Conservation (phyloP, 768 basidiomycete genomes). For the Leccinum obscurum region DNA sequence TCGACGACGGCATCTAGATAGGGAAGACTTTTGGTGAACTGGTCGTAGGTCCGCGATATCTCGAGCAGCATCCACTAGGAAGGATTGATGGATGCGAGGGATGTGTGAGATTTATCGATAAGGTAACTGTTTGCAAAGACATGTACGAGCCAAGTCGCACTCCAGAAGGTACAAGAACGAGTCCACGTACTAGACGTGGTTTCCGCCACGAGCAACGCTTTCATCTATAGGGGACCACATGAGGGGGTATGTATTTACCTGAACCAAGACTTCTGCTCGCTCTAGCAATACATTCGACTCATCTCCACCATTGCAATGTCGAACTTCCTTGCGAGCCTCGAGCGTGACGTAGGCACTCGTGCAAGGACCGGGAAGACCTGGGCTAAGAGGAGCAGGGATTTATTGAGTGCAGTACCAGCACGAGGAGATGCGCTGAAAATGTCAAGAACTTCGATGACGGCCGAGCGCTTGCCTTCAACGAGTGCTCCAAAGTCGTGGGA, state of each 20-base stretch:
- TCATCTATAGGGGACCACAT: constrained; percentile 13
- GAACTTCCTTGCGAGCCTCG: constrained; percentile 32
- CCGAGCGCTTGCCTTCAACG: constrained; percentile 45
- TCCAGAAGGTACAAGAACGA: neutral
- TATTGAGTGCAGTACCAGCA: constrained; percentile 24
- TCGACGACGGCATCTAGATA: constrained; percentile 54
- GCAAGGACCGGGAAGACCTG: constrained; percentile 38
- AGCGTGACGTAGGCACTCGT: constrained; percentile 36
- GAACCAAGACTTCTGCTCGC: too few relatives aligned
- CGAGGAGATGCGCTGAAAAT: constrained; percentile 27
- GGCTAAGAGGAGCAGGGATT: constrained; percentile 37
- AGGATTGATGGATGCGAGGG: neutral
- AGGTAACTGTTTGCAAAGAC: constrained; percentile 7
- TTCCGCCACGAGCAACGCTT: constrained; percentile 18
- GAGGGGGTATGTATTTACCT: too few relatives aligned
- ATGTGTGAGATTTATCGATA: constrained; percentile 8
- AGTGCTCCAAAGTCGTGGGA: constrained; percentile 56
- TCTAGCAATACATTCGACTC: constrained; percentile 38
- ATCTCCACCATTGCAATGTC: constrained; percentile 36
- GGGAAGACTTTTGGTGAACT: constrained; percentile 48
- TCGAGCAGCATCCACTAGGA: constrained; percentile 60
- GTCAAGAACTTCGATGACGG: constrained; percentile 43
- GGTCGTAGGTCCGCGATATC: constrained; percentile 50
- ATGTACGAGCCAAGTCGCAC: neutral
- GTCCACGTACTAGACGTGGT: constrained; percentile 19